These are phyloP conservation scores for Moelleriella libera DNA, from an alignment of 2,329 filamentous ascomycete species.

Conservation along the genomic window DNA sequence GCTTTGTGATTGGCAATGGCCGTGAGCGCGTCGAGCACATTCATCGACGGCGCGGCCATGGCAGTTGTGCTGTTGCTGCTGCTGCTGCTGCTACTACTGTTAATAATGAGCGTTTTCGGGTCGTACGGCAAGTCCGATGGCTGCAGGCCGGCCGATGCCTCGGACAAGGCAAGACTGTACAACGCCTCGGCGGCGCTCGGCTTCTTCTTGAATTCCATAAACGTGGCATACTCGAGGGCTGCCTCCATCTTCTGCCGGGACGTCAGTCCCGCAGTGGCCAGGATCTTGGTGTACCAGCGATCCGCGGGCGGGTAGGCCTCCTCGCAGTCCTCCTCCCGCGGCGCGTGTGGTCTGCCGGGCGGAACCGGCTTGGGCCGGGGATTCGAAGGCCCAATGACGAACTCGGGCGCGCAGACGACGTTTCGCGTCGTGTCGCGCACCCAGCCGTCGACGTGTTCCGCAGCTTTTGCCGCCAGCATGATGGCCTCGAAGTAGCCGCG, in stretches of 20 bases:
- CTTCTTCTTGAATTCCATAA: slow-evolving; percentile 64
- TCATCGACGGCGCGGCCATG: slow-evolving; percentile 49
- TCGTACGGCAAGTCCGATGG: slow-evolving; percentile 34
- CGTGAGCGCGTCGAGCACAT: slow-evolving; percentile 62
- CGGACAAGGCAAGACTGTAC: slow-evolving; percentile 62
- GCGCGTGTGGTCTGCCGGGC: slow-evolving; percentile 44
- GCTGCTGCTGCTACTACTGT: slow-evolving; percentile 22
- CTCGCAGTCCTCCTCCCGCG: slow-evolving; percentile 63
- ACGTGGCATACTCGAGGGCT: slow-evolving; percentile 70
- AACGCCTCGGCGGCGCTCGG: slow-evolving; percentile 53
- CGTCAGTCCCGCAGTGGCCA: slow-evolving; percentile 68
- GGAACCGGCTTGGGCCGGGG: slow-evolving; percentile 63
- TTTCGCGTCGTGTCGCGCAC: slow-evolving; percentile 53
- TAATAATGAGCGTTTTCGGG: slow-evolving; percentile 47
- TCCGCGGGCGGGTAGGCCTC: slow-evolving; percentile 57
- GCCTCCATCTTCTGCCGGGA: slow-evolving; percentile 70
- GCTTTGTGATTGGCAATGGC: slow-evolving; percentile 69
- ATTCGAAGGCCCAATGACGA: slow-evolving; percentile 73
- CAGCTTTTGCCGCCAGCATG: slow-evolving; percentile 60
- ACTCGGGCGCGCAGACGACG: slow-evolving; percentile 55
- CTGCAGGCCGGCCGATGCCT: slow-evolving; percentile 47
- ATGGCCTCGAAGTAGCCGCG: slow-evolving; percentile 74
- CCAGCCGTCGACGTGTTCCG: slow-evolving; percentile 73
- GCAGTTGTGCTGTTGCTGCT: slow-evolving; percentile 10
- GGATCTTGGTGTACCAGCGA: slow-evolving; percentile 64